phyloP scores from a whole-genome alignment of 352 stramenopile species.

The Globisporangium heterothallicum region DNA sequence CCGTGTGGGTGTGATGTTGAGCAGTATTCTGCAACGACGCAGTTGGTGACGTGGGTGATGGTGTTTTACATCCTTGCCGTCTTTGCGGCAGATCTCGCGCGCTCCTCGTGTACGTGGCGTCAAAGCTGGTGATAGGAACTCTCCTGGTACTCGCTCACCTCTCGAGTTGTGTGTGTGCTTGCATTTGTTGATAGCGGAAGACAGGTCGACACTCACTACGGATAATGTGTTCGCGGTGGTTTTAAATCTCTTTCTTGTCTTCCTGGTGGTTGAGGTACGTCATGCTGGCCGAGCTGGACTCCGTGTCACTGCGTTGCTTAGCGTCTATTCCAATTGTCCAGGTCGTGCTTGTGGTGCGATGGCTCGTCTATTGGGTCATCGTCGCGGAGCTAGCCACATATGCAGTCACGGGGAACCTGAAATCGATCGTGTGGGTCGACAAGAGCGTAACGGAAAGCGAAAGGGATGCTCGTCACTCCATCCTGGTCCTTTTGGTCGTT shows the following conservation, averaged over 20 bases:
- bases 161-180: background rate
- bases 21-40: constrained; percentile 43
- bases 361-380: constrained; percentile 53
- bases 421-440: constrained; percentile 18
- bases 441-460: constrained; percentile 25
- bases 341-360: constrained; percentile 42
- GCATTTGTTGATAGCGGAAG: background rate
- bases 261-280: constrained; percentile 17
- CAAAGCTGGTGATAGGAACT: too few relatives aligned
- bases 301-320: too few relatives aligned
- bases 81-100: constrained; percentile 22
- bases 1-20: background rate
- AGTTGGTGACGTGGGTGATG: constrained; percentile 50
- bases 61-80: constrained; percentile 50
- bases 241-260: constrained; percentile 16
- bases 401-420: constrained; percentile 15
- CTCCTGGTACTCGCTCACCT: background rate
- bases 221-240: constrained; percentile 12
- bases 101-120: constrained; percentile 6
- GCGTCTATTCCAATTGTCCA: constrained; percentile 11
- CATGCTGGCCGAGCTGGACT: too few relatives aligned
- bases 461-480: constrained; percentile 15
- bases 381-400: constrained; percentile 28
- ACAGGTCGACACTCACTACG: constrained; percentile 6
- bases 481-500: constrained; percentile 28